Percentiles rank a stretch among this genome's conserved stretches.
phyloP scores from a whole-genome alignment of 805 yeast genomes.

The Lachancea cidri region DNA sequence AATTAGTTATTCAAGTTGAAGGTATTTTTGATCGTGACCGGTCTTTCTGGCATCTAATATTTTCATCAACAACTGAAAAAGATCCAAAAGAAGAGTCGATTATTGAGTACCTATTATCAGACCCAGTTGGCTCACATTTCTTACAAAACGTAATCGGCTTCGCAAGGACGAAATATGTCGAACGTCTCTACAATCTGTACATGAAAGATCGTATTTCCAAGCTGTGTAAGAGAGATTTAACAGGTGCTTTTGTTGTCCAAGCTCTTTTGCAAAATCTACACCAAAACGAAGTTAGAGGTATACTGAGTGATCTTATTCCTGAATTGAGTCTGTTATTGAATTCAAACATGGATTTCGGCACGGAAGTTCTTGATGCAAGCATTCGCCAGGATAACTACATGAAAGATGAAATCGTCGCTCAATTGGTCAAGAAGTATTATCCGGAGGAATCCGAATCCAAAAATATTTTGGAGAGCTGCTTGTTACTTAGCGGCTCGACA shows the following conservation, averaged over 20 bases:
- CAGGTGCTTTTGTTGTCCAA: constrained; percentile 77
- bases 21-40: constrained; percentile 74
- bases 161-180: constrained; percentile 63
- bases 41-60: constrained; percentile 60
- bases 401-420: constrained; percentile 52
- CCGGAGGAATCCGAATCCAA: constrained; percentile 34
- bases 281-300: constrained; percentile 54
- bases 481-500: constrained; percentile 63
- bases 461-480: constrained; percentile 61
- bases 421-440: constrained; percentile 42
- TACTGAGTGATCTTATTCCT: constrained; percentile 62
- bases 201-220: constrained; percentile 71
- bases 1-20: constrained; percentile 71
- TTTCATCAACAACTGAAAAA: constrained; percentile 46
- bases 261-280: constrained; percentile 61
- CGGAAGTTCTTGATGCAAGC: constrained; percentile 62
- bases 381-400: constrained; percentile 50
- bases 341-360: constrained; percentile 67
- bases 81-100: constrained; percentile 69
- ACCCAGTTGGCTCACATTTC: constrained; percentile 92
- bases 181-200: constrained; percentile 63
- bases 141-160: constrained; percentile 64
- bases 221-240: constrained; percentile 73
- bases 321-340: constrained; percentile 56
- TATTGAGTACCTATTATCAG: constrained; percentile 77